Conservation (phyloP, 805 yeast species). For the Cephaloascus fragrans region DNA sequence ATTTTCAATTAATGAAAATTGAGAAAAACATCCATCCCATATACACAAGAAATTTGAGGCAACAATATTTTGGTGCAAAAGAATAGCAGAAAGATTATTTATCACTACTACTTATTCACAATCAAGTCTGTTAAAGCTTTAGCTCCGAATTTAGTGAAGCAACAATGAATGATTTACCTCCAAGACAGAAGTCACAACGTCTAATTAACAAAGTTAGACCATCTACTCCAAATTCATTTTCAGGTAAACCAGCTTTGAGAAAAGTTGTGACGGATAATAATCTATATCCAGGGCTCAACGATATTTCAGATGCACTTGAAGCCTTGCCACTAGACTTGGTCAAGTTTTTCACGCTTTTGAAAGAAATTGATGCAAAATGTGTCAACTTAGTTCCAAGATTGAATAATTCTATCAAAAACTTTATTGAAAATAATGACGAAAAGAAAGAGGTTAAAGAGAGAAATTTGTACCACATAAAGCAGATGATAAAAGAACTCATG, state of each 20-base stretch:
- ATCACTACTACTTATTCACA: too few relatives aligned
- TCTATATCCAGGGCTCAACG: slow-evolving; percentile 80
- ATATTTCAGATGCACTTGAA: slow-evolving; percentile 81
- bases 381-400: slow-evolving; percentile 63
- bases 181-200: slow-evolving; percentile 24
- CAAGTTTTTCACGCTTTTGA: slow-evolving; percentile 75
- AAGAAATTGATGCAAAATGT: slow-evolving; percentile 94
- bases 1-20: too few relatives aligned
- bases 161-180: slow-evolving; percentile 11
- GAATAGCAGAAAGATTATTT: too few relatives aligned
- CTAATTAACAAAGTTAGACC: slow-evolving; percentile 13
- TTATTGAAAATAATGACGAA: slow-evolving; percentile 2
- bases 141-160: too few relatives aligned
- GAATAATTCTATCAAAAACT: slow-evolving; percentile 34
- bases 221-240: slow-evolving; percentile 2
- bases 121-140: too few relatives aligned
- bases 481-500: slow-evolving; percentile 55
- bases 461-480: slow-evolving; percentile 28
- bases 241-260: background rate
- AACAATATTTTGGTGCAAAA: too few relatives aligned
- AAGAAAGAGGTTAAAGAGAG: slow-evolving; percentile 11
- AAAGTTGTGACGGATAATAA: slow-evolving; percentile 6
- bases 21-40: too few relatives aligned
- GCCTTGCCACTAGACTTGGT: slow-evolving; percentile 81
- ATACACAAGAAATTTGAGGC: too few relatives aligned